Conservation (phyloP, 83 land plant species). For the Picea abies region DNA sequence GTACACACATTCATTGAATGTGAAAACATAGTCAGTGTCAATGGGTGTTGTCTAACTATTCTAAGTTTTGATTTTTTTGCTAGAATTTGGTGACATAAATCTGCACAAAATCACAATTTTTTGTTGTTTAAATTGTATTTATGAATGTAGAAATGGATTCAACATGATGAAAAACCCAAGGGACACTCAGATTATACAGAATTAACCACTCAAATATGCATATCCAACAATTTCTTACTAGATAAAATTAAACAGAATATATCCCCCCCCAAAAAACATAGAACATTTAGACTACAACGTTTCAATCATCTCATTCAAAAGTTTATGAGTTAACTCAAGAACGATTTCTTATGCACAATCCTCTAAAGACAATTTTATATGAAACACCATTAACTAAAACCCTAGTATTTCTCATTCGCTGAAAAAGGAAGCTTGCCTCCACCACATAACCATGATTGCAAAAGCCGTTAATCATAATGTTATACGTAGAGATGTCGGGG, state of each 20-base stretch:
- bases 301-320: conserved; percentile 27
- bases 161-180: too few relatives aligned
- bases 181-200: too few relatives aligned
- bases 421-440: conserved; percentile 12
- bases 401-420: conserved; percentile 16
- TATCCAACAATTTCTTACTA: too few relatives aligned
- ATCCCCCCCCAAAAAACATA: too few relatives aligned
- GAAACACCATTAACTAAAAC: conserved; percentile 8
- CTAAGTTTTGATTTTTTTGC: too few relatives aligned
- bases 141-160: too few relatives aligned
- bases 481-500: conserved; percentile 21
- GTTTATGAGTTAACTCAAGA: conserved; percentile 14
- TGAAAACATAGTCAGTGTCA: conserved; percentile 8
- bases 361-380: conserved; percentile 16
- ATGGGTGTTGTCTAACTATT: too few relatives aligned
- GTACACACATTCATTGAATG: conserved; percentile 3
- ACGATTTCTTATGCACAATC: conserved; percentile 11
- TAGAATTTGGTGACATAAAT: too few relatives aligned
- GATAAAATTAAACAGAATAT: too few relatives aligned
- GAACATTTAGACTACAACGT: not conserved
- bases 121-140: too few relatives aligned
- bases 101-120: too few relatives aligned
- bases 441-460: conserved; percentile 10
- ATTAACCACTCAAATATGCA: too few relatives aligned
- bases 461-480: conserved; percentile 19